phyloP scores from a whole-genome alignment of 768 basidiomycete species.

The Pilatotrama ljubarskyi region DNA sequence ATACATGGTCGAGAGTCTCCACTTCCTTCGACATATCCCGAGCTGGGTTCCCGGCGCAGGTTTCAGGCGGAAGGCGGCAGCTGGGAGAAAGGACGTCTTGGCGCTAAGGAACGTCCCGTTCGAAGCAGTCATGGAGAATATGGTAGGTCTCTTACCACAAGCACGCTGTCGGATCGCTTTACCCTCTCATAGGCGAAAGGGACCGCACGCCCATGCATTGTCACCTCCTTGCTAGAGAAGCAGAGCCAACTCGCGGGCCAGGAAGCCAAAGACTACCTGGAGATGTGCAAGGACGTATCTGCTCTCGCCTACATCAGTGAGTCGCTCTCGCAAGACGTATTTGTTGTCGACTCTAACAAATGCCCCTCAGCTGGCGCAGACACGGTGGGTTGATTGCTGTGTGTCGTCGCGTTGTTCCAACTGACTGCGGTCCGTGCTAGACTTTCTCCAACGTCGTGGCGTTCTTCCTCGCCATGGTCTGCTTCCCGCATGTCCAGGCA shows the following conservation, averaged over 20 bases:
- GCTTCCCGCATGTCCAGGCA: constrained; percentile 28
- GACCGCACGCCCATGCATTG: constrained; percentile 4
- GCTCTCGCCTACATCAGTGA: constrained; percentile 4
- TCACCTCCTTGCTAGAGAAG: background rate
- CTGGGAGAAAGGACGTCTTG: constrained; percentile 17
- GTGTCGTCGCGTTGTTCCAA: background rate
- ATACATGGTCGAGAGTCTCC: constrained; percentile 44
- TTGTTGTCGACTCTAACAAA: too few relatives aligned
- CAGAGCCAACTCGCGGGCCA: background rate
- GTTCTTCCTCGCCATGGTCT: constrained; percentile 35
- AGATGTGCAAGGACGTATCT: background rate
- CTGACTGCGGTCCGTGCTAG: constrained; percentile 7
- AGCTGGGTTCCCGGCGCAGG: constrained; percentile 31
- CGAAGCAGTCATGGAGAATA: constrained; percentile 14
- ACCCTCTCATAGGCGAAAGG: background rate
- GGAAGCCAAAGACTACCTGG: background rate
- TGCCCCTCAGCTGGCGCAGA: constrained; percentile 48
- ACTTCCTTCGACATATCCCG: constrained; percentile 25
- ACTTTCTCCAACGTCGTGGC: constrained; percentile 28
- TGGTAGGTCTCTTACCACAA: background rate
- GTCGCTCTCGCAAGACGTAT: background rate
- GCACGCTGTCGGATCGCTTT: background rate
- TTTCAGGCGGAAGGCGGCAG: constrained; percentile 25
- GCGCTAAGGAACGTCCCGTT: constrained; percentile 26
- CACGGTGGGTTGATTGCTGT: constrained; percentile 41